Evolutionary conservation across 2,329 filamentous ascomycete species (phyloP).

Genomic region (Penicillium sp.): DNA sequence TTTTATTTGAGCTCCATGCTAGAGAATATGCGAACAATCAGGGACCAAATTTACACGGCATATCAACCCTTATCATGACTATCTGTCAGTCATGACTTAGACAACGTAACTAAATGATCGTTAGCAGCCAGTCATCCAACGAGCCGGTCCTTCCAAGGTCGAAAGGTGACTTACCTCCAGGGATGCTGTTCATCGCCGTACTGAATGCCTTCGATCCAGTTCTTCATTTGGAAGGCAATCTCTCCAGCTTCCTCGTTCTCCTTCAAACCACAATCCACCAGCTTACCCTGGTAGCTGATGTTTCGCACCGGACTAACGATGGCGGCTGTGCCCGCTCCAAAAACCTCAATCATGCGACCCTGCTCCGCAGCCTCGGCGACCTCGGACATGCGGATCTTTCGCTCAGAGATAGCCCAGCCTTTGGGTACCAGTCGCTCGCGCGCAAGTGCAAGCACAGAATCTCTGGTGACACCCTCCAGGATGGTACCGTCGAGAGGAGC

Average conservation of each 20-base stretch:
- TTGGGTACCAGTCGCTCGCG: slow-evolving; percentile 74
- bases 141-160: background rate
- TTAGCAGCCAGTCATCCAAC: slow-evolving; percentile 5
- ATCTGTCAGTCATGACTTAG: too few species aligned
- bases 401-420: slow-evolving; percentile 83
- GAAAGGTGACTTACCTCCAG: slow-evolving; percentile 63
- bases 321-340: slow-evolving; percentile 88
- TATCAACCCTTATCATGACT: too few species aligned
- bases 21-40: too few species aligned
- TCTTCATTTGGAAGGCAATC: slow-evolving; percentile 79
- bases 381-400: slow-evolving; percentile 87
- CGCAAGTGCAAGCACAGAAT: slow-evolving; percentile 82
- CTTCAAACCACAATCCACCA: slow-evolving; percentile 76
- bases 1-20: too few species aligned
- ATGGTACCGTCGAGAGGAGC: slow-evolving; percentile 95
- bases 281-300: slow-evolving; percentile 79
- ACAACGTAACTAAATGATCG: slow-evolving; percentile 19
- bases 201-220: slow-evolving; percentile 93
- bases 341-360: slow-evolving; percentile 83
- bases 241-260: slow-evolving; percentile 81
- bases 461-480: slow-evolving; percentile 86
- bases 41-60: too few species aligned
- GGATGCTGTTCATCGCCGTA: slow-evolving; percentile 88
- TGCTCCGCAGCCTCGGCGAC: slow-evolving; percentile 74
- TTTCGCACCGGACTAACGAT: slow-evolving; percentile 85